phyloP scores from a whole-genome alignment of 257 asterid genomes.

The Jacaranda mimosifolia region DNA sequence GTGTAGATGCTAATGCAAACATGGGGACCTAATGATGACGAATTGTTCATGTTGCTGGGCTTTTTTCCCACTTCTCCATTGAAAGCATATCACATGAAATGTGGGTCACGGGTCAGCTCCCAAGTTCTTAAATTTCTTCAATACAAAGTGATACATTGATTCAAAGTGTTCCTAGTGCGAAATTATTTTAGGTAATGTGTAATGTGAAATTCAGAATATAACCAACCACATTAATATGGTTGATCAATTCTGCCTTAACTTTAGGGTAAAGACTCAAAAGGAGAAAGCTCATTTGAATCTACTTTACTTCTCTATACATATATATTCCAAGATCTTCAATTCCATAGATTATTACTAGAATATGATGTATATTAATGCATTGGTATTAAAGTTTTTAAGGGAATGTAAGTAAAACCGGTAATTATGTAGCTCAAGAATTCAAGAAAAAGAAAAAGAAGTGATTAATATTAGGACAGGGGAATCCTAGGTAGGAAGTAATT shows the following conservation, averaged over 20 bases:
- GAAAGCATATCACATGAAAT: conserved; percentile 54
- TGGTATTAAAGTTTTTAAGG: background rate
- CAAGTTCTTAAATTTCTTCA: conserved; percentile 39
- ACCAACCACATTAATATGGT: conserved; percentile 50
- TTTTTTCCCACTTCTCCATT: conserved; percentile 48
- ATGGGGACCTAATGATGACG: conserved; percentile 49
- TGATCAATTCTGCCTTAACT: conserved; percentile 59
- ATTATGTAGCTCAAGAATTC: too few species aligned
- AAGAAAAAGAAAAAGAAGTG: too few species aligned
- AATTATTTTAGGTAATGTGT: conserved; percentile 46
- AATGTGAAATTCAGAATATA: conserved; percentile 47
- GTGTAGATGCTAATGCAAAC: background rate
- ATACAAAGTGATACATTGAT: conserved; percentile 44
- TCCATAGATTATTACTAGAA: background rate
- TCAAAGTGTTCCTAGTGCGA: conserved; percentile 31
- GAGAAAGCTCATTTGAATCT: conserved; percentile 52
- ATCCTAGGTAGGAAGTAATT: conserved; percentile 52
- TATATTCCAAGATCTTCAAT: background rate
- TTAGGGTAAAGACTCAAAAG: conserved; percentile 53
- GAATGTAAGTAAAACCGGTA: too few species aligned
- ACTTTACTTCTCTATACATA: background rate
- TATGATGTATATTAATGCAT: background rate
- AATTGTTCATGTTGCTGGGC: conserved; percentile 50
- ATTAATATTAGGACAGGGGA: conserved; percentile 27
- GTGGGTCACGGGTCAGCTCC: conserved; percentile 46